These are phyloP conservation scores for Pyrrhoderma lamaoense DNA, from an alignment of 1,284 basidiomycete species.

Conservation along the genomic window DNA sequence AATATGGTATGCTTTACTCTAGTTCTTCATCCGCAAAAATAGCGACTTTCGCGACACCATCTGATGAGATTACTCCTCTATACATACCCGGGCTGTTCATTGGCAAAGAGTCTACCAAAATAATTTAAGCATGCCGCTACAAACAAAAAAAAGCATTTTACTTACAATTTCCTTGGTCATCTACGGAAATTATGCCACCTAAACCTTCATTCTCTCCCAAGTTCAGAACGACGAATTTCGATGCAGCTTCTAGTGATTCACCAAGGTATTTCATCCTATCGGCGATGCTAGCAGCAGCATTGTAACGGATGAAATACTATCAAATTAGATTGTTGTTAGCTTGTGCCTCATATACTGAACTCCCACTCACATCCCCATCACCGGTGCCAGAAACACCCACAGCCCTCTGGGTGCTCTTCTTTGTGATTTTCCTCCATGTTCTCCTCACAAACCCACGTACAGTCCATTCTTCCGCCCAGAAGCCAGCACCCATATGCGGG, in stretches of 20 bases:
- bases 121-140: neutral
- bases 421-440: constrained; percentile 35
- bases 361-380: constrained; percentile 63
- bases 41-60: constrained; percentile 63
- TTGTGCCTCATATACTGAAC: constrained; percentile 4
- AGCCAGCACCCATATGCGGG: constrained; percentile 69
- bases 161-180: constrained; percentile 55
- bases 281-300: constrained; percentile 59
- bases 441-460: constrained; percentile 32
- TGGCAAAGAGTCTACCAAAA: constrained; percentile 51
- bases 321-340: neutral
- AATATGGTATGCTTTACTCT: constrained; percentile 5
- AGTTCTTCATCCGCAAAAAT: constrained; percentile 69
- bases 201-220: constrained; percentile 48
- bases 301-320: constrained; percentile 71
- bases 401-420: constrained; percentile 34
- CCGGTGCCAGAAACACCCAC: constrained; percentile 80
- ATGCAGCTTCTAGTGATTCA: constrained; percentile 50
- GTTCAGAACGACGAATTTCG: constrained; percentile 47
- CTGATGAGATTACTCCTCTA: constrained; percentile 60
- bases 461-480: constrained; percentile 76
- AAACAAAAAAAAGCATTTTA: neutral
- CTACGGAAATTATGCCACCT: constrained; percentile 68
- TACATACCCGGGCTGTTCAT: constrained; percentile 78
- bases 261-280: constrained; percentile 55